phyloP scores from a whole-genome alignment of 805 yeast species.

The Kazachstania bromeliacearum region DNA sequence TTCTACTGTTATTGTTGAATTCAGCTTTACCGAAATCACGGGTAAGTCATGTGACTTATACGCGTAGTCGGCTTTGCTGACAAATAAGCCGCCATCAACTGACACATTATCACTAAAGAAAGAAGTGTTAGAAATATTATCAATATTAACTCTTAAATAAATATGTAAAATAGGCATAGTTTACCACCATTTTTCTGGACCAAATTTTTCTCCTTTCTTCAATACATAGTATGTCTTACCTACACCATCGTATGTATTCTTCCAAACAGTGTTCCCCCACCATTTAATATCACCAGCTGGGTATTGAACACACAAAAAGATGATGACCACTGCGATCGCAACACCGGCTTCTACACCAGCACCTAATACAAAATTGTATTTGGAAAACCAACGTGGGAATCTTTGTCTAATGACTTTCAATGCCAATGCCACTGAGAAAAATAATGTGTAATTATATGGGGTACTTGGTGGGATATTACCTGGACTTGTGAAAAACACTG shows the following conservation, averaged over 20 bases:
- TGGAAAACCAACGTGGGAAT: slow-evolving; percentile 49
- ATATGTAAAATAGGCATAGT: too few relatives aligned
- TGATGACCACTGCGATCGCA: slow-evolving; percentile 47
- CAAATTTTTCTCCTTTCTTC: slow-evolving; percentile 38
- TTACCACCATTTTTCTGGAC: slow-evolving; percentile 41
- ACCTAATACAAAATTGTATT: slow-evolving; percentile 50
- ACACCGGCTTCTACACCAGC: slow-evolving; percentile 59
- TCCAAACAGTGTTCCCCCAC: slow-evolving; percentile 54
- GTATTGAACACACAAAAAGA: slow-evolving; percentile 44
- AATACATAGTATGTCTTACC: slow-evolving; percentile 28
- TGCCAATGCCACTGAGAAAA: slow-evolving; percentile 36
- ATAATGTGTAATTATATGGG: slow-evolving; percentile 55
- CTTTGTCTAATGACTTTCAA: slow-evolving; percentile 38
- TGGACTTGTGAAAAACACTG: slow-evolving; percentile 53
- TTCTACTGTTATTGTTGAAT: too few relatives aligned
- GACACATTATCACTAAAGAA: too few relatives aligned
- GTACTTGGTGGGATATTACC: slow-evolving; percentile 69
- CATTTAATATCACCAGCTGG: slow-evolving; percentile 36
- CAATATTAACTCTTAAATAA: too few relatives aligned
- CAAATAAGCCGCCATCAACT: too few relatives aligned
- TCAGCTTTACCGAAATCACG: too few relatives aligned
- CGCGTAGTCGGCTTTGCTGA: too few relatives aligned
- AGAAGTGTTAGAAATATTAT: too few relatives aligned
- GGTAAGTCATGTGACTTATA: too few relatives aligned
- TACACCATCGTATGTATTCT: slow-evolving; percentile 31